Conservation (phyloP, 371 early-diverging fungal genomes). For the Saksenaea vasiformis region DNA sequence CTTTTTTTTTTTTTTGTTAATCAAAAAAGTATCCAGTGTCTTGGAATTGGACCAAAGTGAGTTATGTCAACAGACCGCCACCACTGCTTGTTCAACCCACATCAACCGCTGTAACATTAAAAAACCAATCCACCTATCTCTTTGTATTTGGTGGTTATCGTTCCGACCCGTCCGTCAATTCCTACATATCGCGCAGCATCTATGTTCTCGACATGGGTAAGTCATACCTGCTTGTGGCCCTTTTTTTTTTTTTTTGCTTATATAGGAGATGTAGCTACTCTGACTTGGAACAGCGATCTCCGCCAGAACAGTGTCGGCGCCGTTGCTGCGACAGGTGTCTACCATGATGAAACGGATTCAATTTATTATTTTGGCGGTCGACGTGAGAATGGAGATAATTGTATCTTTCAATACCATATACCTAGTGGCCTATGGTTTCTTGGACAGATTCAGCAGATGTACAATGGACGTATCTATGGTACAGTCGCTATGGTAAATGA, state of each 20-base stretch:
- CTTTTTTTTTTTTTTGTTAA: too few species aligned
- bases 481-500: background rate
- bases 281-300: constrained; percentile 4
- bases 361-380: constrained; percentile 8
- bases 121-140: background rate
- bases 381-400: background rate
- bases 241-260: background rate
- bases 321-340: constrained; percentile 2
- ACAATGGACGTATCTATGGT: constrained; percentile 1
- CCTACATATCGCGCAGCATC: background rate
- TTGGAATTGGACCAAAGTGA: background rate
- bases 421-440: constrained; percentile 7
- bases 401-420: constrained; percentile 5
- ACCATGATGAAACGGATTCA: background rate
- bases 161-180: background rate
- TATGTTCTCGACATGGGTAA: background rate
- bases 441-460: constrained; percentile 1
- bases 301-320: constrained; percentile 7
- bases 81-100: background rate
- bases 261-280: background rate
- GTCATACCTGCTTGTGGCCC: background rate
- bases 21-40: too few species aligned
- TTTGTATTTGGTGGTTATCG: background rate
- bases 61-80: background rate
- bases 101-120: background rate